Evolutionary conservation across 2,329 filamentous ascomycete genomes (phyloP).

Genomic region (Teratosphaeria nubilosa): DNA sequence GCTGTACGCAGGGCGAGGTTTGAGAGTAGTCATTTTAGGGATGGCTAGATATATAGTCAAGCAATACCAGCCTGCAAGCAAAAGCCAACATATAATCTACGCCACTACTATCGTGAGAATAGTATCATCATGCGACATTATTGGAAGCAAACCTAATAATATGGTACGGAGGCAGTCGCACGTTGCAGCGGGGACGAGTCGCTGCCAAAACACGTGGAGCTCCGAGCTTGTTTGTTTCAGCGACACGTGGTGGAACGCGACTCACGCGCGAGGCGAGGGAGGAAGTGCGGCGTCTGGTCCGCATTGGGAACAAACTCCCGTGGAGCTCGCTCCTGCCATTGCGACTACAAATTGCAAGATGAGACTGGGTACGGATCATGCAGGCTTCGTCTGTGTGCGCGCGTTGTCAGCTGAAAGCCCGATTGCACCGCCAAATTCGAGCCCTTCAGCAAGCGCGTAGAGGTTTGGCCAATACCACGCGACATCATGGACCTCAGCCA

Average conservation of each 20-base stretch:
- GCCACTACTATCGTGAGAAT: no score
- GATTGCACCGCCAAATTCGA: not conserved
- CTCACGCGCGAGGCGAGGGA: not conserved
- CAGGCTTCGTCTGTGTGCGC: not conserved
- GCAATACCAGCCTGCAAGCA: not conserved
- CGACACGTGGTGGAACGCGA: not conserved
- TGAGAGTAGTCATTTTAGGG: constrained; percentile 62
- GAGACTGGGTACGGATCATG: not conserved
- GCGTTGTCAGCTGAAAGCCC: constrained; percentile 1
- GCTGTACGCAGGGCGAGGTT: constrained; percentile 66
- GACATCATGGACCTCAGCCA: not conserved
- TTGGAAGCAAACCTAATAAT: no score
- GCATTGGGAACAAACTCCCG: not conserved
- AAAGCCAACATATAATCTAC: not conserved
- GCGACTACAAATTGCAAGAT: not conserved
- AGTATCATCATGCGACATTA: no score
- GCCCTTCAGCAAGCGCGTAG: constrained; percentile 3
- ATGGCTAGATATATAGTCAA: not conserved
- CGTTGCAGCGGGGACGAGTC: not conserved
- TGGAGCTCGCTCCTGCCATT: not conserved
- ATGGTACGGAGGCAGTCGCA: not conserved
- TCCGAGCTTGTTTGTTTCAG: not conserved
- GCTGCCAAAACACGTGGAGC: not conserved
- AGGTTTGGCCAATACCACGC: not conserved
- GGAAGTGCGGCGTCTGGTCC: not conserved